Evolutionary conservation across 345 rosid species (phyloP).

Genomic region (Rhizophora mangle): DNA sequence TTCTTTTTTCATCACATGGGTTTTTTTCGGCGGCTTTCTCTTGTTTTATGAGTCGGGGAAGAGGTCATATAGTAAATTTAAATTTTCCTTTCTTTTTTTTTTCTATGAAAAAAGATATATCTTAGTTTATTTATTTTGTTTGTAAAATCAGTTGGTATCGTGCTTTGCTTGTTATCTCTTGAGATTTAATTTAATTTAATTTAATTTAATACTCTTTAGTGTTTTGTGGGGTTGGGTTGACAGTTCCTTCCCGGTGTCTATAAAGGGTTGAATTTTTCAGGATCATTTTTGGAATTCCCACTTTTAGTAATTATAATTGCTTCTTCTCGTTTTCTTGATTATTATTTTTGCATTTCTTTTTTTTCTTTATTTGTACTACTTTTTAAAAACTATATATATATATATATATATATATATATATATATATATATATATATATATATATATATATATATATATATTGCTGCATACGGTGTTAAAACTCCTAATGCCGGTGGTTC

Average conservation of each 20-base stretch:
- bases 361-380: not conserved
- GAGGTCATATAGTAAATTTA: slow-evolving; percentile 11
- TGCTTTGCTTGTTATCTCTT: slow-evolving; percentile 9
- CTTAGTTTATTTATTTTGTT: not conserved
- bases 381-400: not conserved
- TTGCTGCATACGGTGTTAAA: too few species aligned
- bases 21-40: slow-evolving; percentile 24
- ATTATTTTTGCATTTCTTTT: not conserved
- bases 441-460: too few species aligned
- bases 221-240: slow-evolving; percentile 1
- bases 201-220: slow-evolving; percentile 22
- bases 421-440: too few species aligned
- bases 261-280: slow-evolving; percentile 5
- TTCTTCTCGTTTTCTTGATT: not conserved
- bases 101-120: too few species aligned
- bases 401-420: too few species aligned
- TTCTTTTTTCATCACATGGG: slow-evolving; percentile 15
- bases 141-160: not conserved
- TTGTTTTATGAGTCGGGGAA: slow-evolving; percentile 9
- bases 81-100: not conserved
- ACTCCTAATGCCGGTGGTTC: not conserved
- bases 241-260: slow-evolving; percentile 10
- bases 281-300: slow-evolving; percentile 34
- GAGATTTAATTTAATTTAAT: too few species aligned
- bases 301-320: slow-evolving; percentile 1